Evolutionary conservation across 371 early-diverging fungal genomes (phyloP), one percentile per base, ranked within the genome.

Genomic region (Mucor piriformis): DNA sequence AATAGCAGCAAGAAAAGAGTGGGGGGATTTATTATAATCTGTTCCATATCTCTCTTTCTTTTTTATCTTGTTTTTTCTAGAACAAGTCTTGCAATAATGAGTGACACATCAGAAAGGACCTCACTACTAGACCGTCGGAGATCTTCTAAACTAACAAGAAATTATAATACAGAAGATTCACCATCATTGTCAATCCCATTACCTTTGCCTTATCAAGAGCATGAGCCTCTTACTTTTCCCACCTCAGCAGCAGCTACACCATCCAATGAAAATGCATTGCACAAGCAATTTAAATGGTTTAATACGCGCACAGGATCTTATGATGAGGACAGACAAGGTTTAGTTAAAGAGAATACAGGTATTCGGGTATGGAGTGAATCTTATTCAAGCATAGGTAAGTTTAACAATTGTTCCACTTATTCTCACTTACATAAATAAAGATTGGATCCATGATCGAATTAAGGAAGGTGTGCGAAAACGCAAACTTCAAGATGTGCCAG

Each of bases 381-480:
- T 32, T 87, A 87, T 57, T 83, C 85, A 3, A 84, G 76, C 24
- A 94, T 94, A 37, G 95, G 95, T 81, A 93, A 88, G 11, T 20
- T 13, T 21, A 23, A 37, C 11, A 34, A n/a, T 11, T 5, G 15
- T 13, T 4, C 13, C 10, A 25, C 6, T 49, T 49, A 6, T 29
- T 29, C 16, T 46, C 2, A 46, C 13, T 8, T 46, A 18, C 21
- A 5, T 46, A 21, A 11, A 10, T 8, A 21, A 20, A 79, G 95
- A 97, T 71, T 96, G 95, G 94, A 91, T 94, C 37, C 94, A 95
- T 61, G 97, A 96, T 64, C 82, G 86, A 57, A 87, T 93, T 40
- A 91, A 95, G 66, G 97, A 97, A 69, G 83, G 92, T n/a, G 82
- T 88, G 1, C 73, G 96, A 18, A 72, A 90, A 25, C 76, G 91